Evolutionary conservation across 352 stramenopile species (phyloP), one percentile per base, ranked within the genome.

Genomic region (Phytopythium aichiense): DNA sequence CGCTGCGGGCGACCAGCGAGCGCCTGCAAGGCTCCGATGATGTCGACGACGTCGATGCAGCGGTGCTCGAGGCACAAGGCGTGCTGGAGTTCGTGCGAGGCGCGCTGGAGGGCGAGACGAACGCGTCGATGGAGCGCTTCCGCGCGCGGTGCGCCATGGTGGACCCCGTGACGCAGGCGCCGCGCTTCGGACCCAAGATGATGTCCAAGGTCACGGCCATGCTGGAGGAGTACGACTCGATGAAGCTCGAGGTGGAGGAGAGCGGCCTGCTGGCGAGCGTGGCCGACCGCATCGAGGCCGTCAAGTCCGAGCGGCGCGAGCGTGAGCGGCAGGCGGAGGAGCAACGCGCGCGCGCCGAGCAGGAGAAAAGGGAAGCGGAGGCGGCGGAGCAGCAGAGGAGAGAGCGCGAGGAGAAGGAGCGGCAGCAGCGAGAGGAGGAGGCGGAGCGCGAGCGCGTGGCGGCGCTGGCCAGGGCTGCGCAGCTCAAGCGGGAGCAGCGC

Each of bases 161-260:
- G 37, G 86, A 95, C 45, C 84, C 84, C 2, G 68, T 93, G 50
- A 91, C 86, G 49, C 81, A 84, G 38, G 67, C 80, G 28, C 81
- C 84, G 46, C 80, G 86, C 9, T 92, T 92, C 31, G 86, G 86
- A 0, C 84, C 86, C 22, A 89, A 89, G 61, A 95, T 90, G 73
- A 64, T 89, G 63, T 66, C 69, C 9, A 87, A 80, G 60, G 86
- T 92, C 9, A 61, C 76, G 38, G 71, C 73, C 37, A 58, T 95
- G 65, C 65, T 92, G 56, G 46, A 52, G 52, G 67, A 68, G 22
- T 89, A 86, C 38, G 77, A 92, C 30, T 56, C 52, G 4, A 46
- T 89, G n/a, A 65, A 73, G 42, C 46, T 65, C 2, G 58, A 71
- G 35, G n/a, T 82, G 42, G 56, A 71, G 1, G 65, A 74, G 3